These are phyloP conservation scores for Pinus albicaulis DNA, from an alignment of 75 land plant genomes.

Conservation along the genomic window DNA sequence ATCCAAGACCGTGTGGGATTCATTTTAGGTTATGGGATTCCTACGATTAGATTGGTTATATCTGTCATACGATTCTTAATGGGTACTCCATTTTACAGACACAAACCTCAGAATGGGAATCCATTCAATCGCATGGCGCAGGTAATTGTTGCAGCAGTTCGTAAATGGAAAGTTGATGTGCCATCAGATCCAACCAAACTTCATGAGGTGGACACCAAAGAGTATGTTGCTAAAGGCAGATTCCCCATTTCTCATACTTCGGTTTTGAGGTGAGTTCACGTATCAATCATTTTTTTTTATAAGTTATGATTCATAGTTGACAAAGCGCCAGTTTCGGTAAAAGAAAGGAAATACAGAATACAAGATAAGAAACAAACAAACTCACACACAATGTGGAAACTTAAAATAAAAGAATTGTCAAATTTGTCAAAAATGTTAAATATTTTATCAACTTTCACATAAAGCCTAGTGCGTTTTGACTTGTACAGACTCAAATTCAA, in stretches of 20 bases:
- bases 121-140: conserved; percentile 49
- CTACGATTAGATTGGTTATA: conserved; percentile 13
- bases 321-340: no score
- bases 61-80: conserved; percentile 18
- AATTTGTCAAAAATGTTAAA: no score
- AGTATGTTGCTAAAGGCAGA: conserved; percentile 44
- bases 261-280: conserved; percentile 33
- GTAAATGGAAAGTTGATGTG: conserved; percentile 37
- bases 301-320: no score
- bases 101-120: conserved; percentile 39
- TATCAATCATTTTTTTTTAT: no score
- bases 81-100: conserved; percentile 26
- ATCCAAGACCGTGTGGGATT: conserved; percentile 32
- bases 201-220: conserved; percentile 58
- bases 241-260: conserved; percentile 48
- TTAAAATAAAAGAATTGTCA: no score
- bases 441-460: no score
- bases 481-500: no score
- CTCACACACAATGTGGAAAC: no score
- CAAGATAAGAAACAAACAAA: no score
- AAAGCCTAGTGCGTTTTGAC: no score
- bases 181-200: conserved; percentile 48
- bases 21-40: conserved; percentile 24
- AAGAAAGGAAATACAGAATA: no score
- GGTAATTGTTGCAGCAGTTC: conserved; percentile 56